Evolutionary conservation across 208 protist genomes (phyloP).

Genomic region (Trypanosoma melophagium): DNA sequence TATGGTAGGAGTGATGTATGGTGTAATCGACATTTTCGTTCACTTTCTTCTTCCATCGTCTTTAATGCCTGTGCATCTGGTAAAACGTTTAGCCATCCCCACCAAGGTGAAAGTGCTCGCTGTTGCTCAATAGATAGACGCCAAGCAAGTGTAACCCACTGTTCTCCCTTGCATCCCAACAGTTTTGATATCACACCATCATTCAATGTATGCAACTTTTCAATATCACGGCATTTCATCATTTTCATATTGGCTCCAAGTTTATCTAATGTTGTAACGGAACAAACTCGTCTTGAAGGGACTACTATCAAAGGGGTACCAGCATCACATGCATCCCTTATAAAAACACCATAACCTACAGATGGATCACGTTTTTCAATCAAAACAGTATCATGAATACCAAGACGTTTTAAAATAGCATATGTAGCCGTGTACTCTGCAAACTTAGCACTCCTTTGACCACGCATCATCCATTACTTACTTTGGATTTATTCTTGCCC

Average conservation of each 20-base stretch:
- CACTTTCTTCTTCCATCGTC: constrained; percentile 36
- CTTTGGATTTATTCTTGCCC: not conserved
- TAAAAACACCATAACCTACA: constrained; percentile 73
- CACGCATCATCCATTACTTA: constrained; percentile 31
- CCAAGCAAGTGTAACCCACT: constrained; percentile 81
- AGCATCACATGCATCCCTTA: constrained; percentile 80
- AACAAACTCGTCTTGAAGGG: constrained; percentile 56
- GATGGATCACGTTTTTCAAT: constrained; percentile 82
- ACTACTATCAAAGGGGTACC: constrained; percentile 79
- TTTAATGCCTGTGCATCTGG: constrained; percentile 42
- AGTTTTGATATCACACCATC: constrained; percentile 43
- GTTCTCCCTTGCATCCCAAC: constrained; percentile 26
- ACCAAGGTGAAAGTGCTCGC: constrained; percentile 67
- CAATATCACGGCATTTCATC: not conserved
- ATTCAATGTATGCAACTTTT: constrained; percentile 15
- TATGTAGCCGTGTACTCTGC: constrained; percentile 87
- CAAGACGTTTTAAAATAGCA: constrained; percentile 76
- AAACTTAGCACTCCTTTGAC: constrained; percentile 64
- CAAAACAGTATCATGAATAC: constrained; percentile 73
- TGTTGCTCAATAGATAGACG: constrained; percentile 76
- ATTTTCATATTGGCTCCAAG: constrained; percentile 39
- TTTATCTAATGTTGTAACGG: constrained; percentile 45
- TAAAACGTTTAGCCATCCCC: constrained; percentile 81
- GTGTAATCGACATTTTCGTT: constrained; percentile 62
- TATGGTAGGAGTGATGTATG: constrained; percentile 62